Percentiles rank a stretch among this genome's conserved stretches.
phyloP scores from a whole-genome alignment of 495 filamentous ascomycete genomes.

The Platismatia glauca region DNA sequence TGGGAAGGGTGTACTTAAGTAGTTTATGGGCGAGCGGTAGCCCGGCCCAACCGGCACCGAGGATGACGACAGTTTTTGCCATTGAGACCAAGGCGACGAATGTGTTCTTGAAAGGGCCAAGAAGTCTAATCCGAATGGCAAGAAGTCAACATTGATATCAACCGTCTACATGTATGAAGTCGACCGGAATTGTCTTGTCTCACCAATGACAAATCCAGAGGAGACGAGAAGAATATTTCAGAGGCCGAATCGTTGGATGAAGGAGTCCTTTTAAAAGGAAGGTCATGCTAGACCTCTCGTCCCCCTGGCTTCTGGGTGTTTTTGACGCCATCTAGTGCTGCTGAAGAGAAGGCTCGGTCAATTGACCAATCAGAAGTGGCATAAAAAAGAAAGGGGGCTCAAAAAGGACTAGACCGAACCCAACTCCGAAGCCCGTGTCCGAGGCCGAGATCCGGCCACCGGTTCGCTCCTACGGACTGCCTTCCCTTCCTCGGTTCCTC shows the following conservation, averaged over 20 bases:
- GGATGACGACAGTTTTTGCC: conserved; percentile 46
- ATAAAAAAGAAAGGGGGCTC: neutral
- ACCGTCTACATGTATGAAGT: neutral
- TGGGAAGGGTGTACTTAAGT: conserved; percentile 38
- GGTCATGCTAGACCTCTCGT: neutral
- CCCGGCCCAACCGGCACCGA: conserved; percentile 56
- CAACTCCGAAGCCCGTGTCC: conserved; percentile 7
- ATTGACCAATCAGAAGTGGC: conserved; percentile 12
- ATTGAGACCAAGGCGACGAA: conserved; percentile 5
- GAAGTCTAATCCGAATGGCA: neutral
- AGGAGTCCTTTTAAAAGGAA: no score
- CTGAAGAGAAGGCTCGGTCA: neutral
- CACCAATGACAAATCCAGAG: neutral
- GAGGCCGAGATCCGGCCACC: conserved; percentile 7
- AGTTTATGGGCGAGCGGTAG: conserved; percentile 50
- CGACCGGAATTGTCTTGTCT: neutral
- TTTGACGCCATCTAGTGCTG: neutral
- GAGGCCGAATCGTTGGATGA: neutral
- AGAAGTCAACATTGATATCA: no score
- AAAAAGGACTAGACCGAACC: neutral
- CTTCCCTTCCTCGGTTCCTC: neutral
- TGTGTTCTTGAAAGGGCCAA: neutral
- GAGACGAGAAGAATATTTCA: neutral
- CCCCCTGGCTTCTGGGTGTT: neutral
- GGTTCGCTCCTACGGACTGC: no score